Conservation (phyloP, 2,329 filamentous ascomycete genomes). For the Clonostachys chloroleuca region DNA sequence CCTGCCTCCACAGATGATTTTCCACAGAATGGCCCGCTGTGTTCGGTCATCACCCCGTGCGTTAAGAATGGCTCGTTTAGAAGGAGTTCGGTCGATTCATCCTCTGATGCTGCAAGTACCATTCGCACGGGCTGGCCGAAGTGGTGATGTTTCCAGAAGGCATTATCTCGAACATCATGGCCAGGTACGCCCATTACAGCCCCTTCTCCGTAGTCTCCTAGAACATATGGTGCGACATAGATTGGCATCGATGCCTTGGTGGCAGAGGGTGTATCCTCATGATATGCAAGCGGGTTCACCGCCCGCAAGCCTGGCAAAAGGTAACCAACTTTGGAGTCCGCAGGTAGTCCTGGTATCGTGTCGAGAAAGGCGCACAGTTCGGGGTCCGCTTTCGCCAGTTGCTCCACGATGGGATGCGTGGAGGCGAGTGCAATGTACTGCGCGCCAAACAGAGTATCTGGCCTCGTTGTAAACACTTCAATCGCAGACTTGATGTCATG, state of each 20-base stretch:
- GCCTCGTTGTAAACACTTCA: constrained; percentile 78
- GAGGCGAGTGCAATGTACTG: constrained; percentile 80
- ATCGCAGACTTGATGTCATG: constrained; percentile 41
- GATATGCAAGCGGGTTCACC: constrained; percentile 60
- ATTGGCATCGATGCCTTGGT: constrained; percentile 61
- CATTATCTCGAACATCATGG: constrained; percentile 73
- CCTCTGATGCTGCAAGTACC: constrained; percentile 53
- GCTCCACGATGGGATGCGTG: constrained; percentile 63
- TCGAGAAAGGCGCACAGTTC: constrained; percentile 66
- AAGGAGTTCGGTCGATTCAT: constrained; percentile 37
- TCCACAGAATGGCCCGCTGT: constrained; percentile 61
- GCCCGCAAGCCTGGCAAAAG: constrained; percentile 57
- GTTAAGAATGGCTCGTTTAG: constrained; percentile 54
- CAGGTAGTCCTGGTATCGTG: constrained; percentile 48
- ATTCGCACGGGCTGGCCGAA: constrained; percentile 54
- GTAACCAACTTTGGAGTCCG: constrained; percentile 63
- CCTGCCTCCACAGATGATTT: constrained; percentile 60
- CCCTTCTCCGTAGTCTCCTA: constrained; percentile 81
- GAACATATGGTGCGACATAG: constrained; percentile 79
- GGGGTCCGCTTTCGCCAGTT: constrained; percentile 53
- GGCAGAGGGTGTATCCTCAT: constrained; percentile 42
- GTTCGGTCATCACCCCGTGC: constrained; percentile 62
- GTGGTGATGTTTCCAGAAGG: constrained; percentile 74
- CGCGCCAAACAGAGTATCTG: constrained; percentile 82
- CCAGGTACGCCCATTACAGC: constrained; percentile 91